Conservation (phyloP, 495 filamentous ascomycete genomes). For the Talaromyces borbonicus region DNA sequence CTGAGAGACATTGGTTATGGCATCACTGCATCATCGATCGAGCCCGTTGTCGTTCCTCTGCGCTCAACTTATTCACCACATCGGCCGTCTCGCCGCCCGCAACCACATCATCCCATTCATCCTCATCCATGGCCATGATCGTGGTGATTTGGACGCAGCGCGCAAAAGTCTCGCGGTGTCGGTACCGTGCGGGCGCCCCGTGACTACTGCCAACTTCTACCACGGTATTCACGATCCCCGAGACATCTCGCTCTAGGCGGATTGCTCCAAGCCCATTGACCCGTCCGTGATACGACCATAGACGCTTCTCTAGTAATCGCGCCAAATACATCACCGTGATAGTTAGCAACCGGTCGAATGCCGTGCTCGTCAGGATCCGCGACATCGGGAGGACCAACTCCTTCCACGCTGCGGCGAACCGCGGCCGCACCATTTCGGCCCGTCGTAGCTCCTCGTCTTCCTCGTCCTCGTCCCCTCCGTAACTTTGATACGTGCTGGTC, state of each 20-base stretch:
- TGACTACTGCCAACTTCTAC: constrained; percentile 49
- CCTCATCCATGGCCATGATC: constrained; percentile 93
- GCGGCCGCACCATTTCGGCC: constrained; percentile 50
- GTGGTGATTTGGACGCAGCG: constrained; percentile 76
- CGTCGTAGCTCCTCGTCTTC: constrained; percentile 33
- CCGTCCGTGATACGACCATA: constrained; percentile 74
- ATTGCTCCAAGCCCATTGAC: constrained; percentile 78
- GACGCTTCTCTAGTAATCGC: constrained; percentile 75
- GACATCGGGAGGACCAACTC: constrained; percentile 68
- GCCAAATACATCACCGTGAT: constrained; percentile 64
- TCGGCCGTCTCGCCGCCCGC: constrained; percentile 30
- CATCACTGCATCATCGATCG: constrained; percentile 44
- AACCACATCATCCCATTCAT: constrained; percentile 81
- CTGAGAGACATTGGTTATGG: neutral
- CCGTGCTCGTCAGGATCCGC: constrained; percentile 69
- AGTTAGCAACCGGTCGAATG: constrained; percentile 61
- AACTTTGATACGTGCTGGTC: constrained; percentile 16
- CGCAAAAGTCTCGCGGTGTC: constrained; percentile 69
- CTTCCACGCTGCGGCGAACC: constrained; percentile 79
- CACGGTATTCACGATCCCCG: constrained; percentile 65
- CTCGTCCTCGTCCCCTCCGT: constrained; percentile 25
- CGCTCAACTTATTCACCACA: constrained; percentile 40
- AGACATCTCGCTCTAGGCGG: constrained; percentile 79
- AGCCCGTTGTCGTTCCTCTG: constrained; percentile 52
- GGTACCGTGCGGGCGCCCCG: constrained; percentile 44